These are phyloP conservation scores for Dipodascus albidus DNA, from an alignment of 805 yeast species.

Conservation along the genomic window DNA sequence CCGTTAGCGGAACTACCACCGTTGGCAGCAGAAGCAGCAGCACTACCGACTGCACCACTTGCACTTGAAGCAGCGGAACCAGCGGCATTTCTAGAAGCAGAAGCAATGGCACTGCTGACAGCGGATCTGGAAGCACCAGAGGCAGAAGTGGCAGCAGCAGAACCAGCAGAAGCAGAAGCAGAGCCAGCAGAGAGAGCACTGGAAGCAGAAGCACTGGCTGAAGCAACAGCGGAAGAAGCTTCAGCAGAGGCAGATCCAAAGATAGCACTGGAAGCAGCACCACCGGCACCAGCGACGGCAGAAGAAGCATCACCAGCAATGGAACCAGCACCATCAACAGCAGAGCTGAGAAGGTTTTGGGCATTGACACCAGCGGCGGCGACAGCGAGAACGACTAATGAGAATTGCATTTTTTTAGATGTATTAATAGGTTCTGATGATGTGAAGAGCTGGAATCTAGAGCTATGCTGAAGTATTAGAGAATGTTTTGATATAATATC, in stretches of 20 bases:
- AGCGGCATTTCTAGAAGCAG: neutral
- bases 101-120: neutral
- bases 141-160: neutral
- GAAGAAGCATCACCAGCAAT: neutral
- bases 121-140: neutral
- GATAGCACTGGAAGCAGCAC: neutral
- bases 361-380: neutral
- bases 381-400: constrained; percentile 1
- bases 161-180: neutral
- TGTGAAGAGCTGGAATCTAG: no score
- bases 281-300: neutral
- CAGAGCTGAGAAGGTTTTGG: neutral
- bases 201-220: neutral
- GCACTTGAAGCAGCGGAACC: neutral
- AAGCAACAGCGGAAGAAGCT: neutral
- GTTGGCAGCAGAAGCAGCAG: neutral
- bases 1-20: neutral
- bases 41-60: neutral
- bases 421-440: no score
- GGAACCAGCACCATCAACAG: neutral
- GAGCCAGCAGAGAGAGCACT: neutral
- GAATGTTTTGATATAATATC: no score
- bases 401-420: neutral
- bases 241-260: neutral
- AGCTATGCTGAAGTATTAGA: neutral